phyloP scores from a whole-genome alignment of 305 asterid genomes.

The Fraxinus xanthoxyloides region DNA sequence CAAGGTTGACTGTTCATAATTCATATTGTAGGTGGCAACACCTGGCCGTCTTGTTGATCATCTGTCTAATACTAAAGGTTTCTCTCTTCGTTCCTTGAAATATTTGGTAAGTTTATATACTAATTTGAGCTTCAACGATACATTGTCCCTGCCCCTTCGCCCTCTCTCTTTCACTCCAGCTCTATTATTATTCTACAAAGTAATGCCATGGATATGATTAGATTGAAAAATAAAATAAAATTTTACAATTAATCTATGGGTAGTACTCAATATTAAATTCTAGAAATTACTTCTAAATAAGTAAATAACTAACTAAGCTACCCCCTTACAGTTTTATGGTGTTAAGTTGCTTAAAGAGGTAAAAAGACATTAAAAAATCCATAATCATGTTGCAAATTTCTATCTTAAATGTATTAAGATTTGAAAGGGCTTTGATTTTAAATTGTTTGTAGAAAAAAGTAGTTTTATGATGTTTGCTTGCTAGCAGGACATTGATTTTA shows the following conservation, averaged over 20 bases:
- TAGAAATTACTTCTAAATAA: not conserved
- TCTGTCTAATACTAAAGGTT: constrained; percentile 87
- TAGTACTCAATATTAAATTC: not conserved
- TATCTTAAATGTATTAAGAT: not conserved
- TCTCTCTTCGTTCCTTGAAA: constrained; percentile 67
- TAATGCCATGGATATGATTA: not conserved
- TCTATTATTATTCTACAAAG: not conserved
- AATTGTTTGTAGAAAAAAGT: not conserved
- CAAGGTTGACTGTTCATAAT: not conserved
- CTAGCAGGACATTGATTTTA: not conserved
- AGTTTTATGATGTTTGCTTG: not conserved
- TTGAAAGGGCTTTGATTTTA: not conserved
- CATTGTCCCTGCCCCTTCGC: not conserved
- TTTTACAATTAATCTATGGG: not conserved
- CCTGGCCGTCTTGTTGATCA: constrained; percentile 97
- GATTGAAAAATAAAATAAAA: not conserved
- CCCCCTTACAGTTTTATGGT: not conserved
- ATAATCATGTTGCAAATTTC: not conserved
- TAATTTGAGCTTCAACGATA: constrained; percentile 18
- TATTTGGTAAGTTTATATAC: constrained; percentile 59
- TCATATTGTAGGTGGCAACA: constrained; percentile 71
- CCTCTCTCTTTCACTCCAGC: not conserved
- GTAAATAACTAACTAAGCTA: not conserved
- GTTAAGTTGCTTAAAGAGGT: not conserved
- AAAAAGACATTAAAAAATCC: not conserved